phyloP scores from a whole-genome alignment of 306 rosid genomes.

The Glycine latifolia region DNA sequence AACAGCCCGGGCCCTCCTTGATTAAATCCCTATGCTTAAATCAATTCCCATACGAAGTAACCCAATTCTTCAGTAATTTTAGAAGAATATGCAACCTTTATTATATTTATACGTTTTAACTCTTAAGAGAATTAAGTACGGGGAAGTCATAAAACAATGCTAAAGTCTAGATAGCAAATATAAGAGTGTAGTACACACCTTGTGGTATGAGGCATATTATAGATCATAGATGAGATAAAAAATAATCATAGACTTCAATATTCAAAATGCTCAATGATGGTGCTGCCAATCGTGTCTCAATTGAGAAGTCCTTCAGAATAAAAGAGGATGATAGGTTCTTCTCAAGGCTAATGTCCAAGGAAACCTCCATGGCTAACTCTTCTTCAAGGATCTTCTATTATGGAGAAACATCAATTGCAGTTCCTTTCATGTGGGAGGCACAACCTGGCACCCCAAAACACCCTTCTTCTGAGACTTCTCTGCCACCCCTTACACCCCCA shows the following conservation, averaged over 20 bases:
- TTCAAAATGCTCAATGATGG: conserved; percentile 42
- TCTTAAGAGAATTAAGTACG: background rate
- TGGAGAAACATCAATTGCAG: conserved; percentile 53
- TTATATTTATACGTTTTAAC: conserved; percentile 6
- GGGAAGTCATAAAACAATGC: background rate
- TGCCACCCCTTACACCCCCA: conserved; percentile 60
- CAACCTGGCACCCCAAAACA: conserved; percentile 61
- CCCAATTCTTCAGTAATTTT: background rate
- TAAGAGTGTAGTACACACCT: conserved; percentile 16
- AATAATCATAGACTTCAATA: background rate
- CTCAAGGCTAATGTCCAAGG: conserved; percentile 51
- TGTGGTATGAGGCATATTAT: background rate
- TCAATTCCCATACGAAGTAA: conserved; percentile 13
- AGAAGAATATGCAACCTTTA: conserved; percentile 23
- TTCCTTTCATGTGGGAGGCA: conserved; percentile 62
- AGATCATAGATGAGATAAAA: conserved; percentile 11
- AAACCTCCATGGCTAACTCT: conserved; percentile 44
- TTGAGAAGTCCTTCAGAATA: conserved; percentile 53
- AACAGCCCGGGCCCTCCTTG: conserved; percentile 13
- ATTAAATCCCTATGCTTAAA: conserved; percentile 11
- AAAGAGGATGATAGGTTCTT: conserved; percentile 54
- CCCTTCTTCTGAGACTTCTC: conserved; percentile 47
- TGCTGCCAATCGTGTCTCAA: background rate
- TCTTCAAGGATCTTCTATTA: conserved; percentile 57
- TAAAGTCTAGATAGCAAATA: conserved; percentile 22